Conservation (phyloP, 768 basidiomycete genomes). For the Phanerochaete sordida region DNA sequence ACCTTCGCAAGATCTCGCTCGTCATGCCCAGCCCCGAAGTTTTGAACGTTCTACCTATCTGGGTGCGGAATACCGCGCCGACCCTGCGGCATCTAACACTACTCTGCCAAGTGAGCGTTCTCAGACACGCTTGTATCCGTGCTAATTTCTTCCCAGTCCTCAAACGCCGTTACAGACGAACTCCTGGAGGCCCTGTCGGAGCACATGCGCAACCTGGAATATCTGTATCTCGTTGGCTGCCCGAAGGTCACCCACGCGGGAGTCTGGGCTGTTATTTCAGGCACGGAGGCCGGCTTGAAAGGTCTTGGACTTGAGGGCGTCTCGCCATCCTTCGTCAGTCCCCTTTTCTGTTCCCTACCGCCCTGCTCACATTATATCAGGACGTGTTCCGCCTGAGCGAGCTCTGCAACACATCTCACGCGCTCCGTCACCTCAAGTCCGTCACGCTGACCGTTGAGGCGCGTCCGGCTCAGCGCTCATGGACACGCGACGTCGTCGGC, state of each 20-base stretch:
- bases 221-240: slow-evolving; percentile 64
- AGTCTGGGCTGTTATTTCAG: slow-evolving; percentile 45
- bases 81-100: slow-evolving; percentile 58
- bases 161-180: slow-evolving; percentile 55
- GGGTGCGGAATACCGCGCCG: slow-evolving; percentile 43
- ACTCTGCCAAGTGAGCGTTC: slow-evolving; percentile 58
- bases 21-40: slow-evolving; percentile 72
- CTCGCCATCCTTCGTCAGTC: slow-evolving; percentile 55
- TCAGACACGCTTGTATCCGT: not conserved
- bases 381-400: slow-evolving; percentile 47
- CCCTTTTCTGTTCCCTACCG: not conserved
- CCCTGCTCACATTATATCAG: slow-evolving; percentile 29
- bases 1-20: slow-evolving; percentile 53
- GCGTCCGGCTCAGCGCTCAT: slow-evolving; percentile 10
- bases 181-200: slow-evolving; percentile 49
- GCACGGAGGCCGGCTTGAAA: slow-evolving; percentile 43
- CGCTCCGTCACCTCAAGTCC: slow-evolving; percentile 45
- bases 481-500: slow-evolving; percentile 14
- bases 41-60: slow-evolving; percentile 43
- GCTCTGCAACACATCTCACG: slow-evolving; percentile 30
- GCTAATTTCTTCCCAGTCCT: slow-evolving; percentile 37
- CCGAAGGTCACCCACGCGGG: slow-evolving; percentile 63
- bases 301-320: slow-evolving; percentile 61
- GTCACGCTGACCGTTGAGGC: slow-evolving; percentile 54
- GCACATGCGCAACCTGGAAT: slow-evolving; percentile 46